Evolutionary conservation across 305 asterid genomes (phyloP).

Genomic region (Fraxinus velutina): DNA sequence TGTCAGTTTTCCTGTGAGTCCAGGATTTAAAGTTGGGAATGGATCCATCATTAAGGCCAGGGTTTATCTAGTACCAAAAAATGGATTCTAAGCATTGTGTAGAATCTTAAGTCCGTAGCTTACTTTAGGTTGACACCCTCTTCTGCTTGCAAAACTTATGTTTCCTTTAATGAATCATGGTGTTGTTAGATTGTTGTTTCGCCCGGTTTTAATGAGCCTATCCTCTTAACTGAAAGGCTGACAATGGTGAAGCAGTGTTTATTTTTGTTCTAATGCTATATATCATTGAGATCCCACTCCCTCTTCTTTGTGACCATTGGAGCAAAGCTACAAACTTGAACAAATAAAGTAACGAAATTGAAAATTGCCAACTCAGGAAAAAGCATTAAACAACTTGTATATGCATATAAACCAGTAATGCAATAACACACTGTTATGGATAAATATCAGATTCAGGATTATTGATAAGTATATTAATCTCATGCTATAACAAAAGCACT

Average conservation of each 20-base stretch:
- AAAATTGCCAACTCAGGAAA: background rate
- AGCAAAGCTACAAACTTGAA: background rate
- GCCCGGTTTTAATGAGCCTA: background rate
- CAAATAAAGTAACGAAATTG: background rate
- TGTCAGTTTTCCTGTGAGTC: constrained; percentile 87
- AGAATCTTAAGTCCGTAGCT: background rate
- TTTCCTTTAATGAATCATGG: background rate
- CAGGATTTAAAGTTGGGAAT: constrained; percentile 81
- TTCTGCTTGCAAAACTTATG: background rate
- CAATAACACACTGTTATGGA: background rate
- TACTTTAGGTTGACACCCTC: background rate
- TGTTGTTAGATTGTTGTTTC: background rate
- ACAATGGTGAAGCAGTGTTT: background rate
- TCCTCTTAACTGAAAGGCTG: background rate
- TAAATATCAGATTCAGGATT: background rate
- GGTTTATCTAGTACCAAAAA: background rate
- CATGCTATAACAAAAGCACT: constrained; percentile 83
- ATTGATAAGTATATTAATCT: background rate
- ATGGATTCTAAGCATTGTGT: background rate
- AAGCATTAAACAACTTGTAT: background rate
- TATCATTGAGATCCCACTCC: background rate
- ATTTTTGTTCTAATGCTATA: background rate
- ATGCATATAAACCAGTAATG: background rate
- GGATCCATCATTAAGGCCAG: constrained; percentile 43
- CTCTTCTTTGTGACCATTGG: background rate